These are phyloP conservation scores for Papiliotrema nemorosa DNA, from an alignment of 1,284 basidiomycete genomes.

Conservation along the genomic window DNA sequence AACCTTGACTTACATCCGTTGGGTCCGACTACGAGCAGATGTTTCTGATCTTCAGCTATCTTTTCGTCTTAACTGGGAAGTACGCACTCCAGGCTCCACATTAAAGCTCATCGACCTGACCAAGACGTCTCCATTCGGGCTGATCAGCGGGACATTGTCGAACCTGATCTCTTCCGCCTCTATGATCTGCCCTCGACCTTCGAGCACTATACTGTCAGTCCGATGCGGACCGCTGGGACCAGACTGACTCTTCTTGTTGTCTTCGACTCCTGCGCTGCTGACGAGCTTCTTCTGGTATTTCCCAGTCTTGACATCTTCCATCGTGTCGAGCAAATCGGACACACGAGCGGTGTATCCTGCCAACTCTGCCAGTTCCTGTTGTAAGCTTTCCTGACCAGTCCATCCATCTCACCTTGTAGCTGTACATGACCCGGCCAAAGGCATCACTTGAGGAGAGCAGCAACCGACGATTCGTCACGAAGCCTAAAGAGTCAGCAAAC, in stretches of 20 bases:
- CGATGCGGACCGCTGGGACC: background rate
- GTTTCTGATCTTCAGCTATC: conserved; percentile 57
- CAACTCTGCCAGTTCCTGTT: conserved; percentile 78
- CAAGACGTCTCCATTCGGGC: conserved; percentile 91
- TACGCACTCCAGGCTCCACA: conserved; percentile 74
- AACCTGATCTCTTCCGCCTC: conserved; percentile 82
- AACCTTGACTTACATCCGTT: conserved; percentile 60
- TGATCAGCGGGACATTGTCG: conserved; percentile 89
- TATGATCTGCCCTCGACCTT: conserved; percentile 71
- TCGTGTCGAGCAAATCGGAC: conserved; percentile 81
- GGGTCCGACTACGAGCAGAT: conserved; percentile 84
- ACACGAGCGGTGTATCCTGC: conserved; percentile 95
- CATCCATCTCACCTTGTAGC: conserved; percentile 62
- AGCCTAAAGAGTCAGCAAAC: conserved; percentile 56
- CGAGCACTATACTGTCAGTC: conserved; percentile 60
- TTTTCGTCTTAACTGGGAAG: background rate
- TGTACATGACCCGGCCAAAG: conserved; percentile 75
- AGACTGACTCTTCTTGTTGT: conserved; percentile 67
- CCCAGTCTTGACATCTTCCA: conserved; percentile 79
- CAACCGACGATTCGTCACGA: conserved; percentile 89
- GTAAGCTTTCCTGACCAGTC: background rate
- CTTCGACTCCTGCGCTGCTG: conserved; percentile 68
- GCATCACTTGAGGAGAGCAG: conserved; percentile 64
- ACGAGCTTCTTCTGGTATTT: conserved; percentile 87
- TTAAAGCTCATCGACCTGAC: conserved; percentile 80